A percentile compares a stretch with the other conserved stretches of the same genome.
These are phyloP conservation scores for Psilocybe cubensis DNA, from an alignment of 768 basidiomycete genomes.

Conservation along the genomic window DNA sequence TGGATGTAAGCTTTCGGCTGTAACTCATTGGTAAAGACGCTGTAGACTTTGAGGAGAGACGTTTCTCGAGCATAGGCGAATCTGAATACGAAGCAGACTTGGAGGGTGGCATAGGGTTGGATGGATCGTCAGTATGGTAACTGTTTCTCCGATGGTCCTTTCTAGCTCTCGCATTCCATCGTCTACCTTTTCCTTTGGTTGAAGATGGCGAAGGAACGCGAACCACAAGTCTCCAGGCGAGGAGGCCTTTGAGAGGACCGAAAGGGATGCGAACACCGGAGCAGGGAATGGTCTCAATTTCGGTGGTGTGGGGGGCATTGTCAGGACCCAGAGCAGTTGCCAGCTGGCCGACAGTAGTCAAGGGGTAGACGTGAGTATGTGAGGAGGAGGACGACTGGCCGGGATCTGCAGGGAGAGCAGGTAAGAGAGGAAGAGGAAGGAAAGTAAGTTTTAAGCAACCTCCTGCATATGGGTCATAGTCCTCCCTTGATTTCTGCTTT, in stretches of 20 bases:
- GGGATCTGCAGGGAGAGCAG: background rate
- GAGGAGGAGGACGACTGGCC: background rate
- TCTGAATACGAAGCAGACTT: slow-evolving; percentile 1
- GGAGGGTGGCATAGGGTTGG: background rate
- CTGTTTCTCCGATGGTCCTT: slow-evolving; percentile 5
- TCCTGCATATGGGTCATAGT: slow-evolving; percentile 1
- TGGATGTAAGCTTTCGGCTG: background rate
- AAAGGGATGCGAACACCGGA: slow-evolving; percentile 33
- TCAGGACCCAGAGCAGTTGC: slow-evolving; percentile 29
- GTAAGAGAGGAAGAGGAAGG: background rate
- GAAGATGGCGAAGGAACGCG: slow-evolving; percentile 12
- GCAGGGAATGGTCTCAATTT: slow-evolving; percentile 34
- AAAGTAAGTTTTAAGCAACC: background rate
- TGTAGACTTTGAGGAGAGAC: slow-evolving; percentile 8
- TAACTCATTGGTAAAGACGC: slow-evolving; percentile 14
- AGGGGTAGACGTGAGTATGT: background rate
- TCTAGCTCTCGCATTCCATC: slow-evolving; percentile 13
- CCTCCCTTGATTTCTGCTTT: slow-evolving; percentile 3
- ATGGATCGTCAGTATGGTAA: background rate
- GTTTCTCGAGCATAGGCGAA: background rate
- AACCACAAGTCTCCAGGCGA: slow-evolving; percentile 35
- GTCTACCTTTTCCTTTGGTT: slow-evolving; percentile 15
- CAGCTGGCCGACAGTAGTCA: slow-evolving; percentile 21
- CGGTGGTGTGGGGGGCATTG: slow-evolving; percentile 27
- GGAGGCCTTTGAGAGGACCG: slow-evolving; percentile 30